Evolutionary conservation across 2,329 filamentous ascomycete species (phyloP).

Genomic region (Penicillium thymicola): DNA sequence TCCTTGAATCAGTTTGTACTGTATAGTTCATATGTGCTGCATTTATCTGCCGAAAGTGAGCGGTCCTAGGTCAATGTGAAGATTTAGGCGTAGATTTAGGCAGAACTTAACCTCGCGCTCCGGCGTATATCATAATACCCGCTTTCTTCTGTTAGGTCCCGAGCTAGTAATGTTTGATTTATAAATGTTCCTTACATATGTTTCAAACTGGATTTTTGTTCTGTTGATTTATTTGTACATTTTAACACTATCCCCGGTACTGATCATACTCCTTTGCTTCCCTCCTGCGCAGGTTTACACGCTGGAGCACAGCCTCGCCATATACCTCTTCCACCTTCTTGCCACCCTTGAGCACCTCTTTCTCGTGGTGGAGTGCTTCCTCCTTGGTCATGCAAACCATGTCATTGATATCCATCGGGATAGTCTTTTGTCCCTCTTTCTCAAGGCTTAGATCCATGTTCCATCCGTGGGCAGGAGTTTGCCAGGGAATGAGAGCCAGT

Average conservation of each 20-base stretch:
- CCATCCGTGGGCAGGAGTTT: conserved; percentile 59
- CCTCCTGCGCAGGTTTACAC: conserved; percentile 63
- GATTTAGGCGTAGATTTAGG: not conserved
- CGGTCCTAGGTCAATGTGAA: not conserved
- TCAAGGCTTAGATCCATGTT: conserved; percentile 59
- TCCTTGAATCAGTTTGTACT: not conserved
- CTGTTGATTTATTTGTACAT: not conserved
- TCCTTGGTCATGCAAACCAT: conserved; percentile 93
- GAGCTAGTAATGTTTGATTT: not conserved
- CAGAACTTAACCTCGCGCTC: not conserved
- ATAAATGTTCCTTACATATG: not conserved
- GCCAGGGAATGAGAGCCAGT: conserved; percentile 78
- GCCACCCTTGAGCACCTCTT: conserved; percentile 68
- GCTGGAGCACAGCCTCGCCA: conserved; percentile 61
- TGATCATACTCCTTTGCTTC: conserved; percentile 61
- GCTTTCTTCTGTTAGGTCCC: not conserved
- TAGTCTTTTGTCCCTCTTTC: conserved; percentile 68
- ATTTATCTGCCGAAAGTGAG: not conserved
- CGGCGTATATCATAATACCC: conserved; percentile 3
- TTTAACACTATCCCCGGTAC: conserved; percentile 40
- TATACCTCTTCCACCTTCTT: conserved; percentile 72
- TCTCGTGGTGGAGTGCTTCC: conserved; percentile 76
- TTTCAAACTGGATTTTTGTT: not conserved
- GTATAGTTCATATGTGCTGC: not conserved
- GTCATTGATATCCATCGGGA: conserved; percentile 65